Evolutionary conservation across 2,329 filamentous ascomycete species (phyloP), one percentile per base, ranked within the genome.

Genomic region (Botrytis galanthina): DNA sequence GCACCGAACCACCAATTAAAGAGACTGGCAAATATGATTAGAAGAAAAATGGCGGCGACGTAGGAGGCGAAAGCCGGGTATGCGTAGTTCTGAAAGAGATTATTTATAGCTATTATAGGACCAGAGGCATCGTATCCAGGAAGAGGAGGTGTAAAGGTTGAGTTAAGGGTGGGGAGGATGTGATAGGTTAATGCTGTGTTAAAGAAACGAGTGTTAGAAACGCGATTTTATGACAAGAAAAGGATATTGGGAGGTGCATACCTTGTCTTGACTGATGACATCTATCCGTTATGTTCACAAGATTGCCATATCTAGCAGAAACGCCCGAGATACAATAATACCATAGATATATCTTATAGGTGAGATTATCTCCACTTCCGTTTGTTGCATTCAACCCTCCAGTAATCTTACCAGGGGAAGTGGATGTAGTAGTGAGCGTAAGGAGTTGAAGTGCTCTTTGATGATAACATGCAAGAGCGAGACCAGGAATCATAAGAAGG

Each of bases 301-400:
- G 16, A 26, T 66, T 32, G 5, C 42, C 29, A 66, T 20, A 3
- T 48, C 22, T 12, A 26, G 42, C 20, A 35, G 29, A 20, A 22
- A 66, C 29, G 2, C 62, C 20, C 29, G 42, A 22, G 14, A 64
- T 6, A 26, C 62, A 66, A 48, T 48, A 66, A 48, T 48, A 66
- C 62, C 62, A 66, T 26, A 48, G 62, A 66, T 66, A 66, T 35
- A 66, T 66, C 29, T 46, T 66, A 2, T 48, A 48, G 20, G 62
- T 66, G 14, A 46, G 44, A 26, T 48, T 29, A 16, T 46, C 29
- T 14, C 42, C 42, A n/a, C 12, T 1, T 22, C 62, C 29, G 26
- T 48, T 22, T 48, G 20, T 48, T 66, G 42, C 29, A 26, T 48
- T 48, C 42, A 66, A 9, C 3, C 29, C 29, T 48, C 42, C 29